A percentile compares a stretch with the other conserved stretches of the same genome.
phyloP scores from a whole-genome alignment of 495 filamentous ascomycete genomes.

The Penicillium bialowiezense region DNA sequence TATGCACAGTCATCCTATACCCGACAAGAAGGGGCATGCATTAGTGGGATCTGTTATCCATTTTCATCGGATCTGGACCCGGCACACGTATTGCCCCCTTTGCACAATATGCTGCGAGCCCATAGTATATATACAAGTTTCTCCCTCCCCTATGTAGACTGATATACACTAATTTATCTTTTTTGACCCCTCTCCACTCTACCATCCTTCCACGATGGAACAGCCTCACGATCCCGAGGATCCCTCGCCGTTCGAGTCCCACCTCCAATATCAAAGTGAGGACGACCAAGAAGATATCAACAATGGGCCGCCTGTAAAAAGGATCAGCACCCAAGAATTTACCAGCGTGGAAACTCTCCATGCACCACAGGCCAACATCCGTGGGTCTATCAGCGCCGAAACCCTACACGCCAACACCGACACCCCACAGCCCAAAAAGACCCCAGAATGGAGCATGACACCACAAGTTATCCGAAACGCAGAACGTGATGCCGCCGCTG shows the following conservation, averaged over 20 bases:
- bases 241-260: slow-evolving; percentile 2
- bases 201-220: slow-evolving; percentile 8
- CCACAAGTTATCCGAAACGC: slow-evolving; percentile 38
- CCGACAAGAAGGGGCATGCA: background rate
- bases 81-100: background rate
- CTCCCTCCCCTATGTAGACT: background rate
- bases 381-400: slow-evolving; percentile 12
- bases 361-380: slow-evolving; percentile 12
- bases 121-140: slow-evolving; percentile 8
- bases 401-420: slow-evolving; percentile 8
- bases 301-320: background rate
- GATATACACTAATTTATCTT: background rate
- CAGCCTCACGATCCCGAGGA: slow-evolving; percentile 2
- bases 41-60: background rate
- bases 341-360: slow-evolving; percentile 10
- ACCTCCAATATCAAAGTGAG: background rate
- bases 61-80: slow-evolving; percentile 2
- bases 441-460: slow-evolving; percentile 39
- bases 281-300: slow-evolving; percentile 1
- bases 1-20: background rate
- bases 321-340: slow-evolving; percentile 4
- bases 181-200: slow-evolving; percentile 10
- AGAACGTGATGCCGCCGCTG: slow-evolving; percentile 40
- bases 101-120: background rate
- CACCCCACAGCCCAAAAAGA: slow-evolving; percentile 15